phyloP scores from a whole-genome alignment of 2,329 filamentous ascomycete species.

The Lanzia echinophila region DNA sequence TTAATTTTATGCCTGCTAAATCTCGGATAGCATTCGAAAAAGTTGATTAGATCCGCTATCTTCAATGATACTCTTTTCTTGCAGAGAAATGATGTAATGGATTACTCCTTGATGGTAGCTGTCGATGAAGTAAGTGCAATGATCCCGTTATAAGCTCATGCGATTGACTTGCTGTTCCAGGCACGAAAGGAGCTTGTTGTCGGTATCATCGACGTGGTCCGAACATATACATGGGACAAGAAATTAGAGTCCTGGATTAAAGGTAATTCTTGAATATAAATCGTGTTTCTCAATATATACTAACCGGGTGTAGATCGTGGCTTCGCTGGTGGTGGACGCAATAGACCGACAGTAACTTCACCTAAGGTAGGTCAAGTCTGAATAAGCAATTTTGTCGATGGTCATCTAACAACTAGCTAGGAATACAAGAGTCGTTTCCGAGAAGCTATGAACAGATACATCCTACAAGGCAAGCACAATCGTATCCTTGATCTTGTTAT shows the following conservation, averaged over 20 bases:
- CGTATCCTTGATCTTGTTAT: not conserved
- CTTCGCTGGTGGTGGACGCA: conserved; percentile 67
- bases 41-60: conserved; percentile 80
- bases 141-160: not conserved
- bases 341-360: conserved; percentile 90
- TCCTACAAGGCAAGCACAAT: conserved; percentile 30
- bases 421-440: conserved; percentile 93
- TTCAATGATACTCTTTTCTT: conserved; percentile 98
- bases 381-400: not conserved
- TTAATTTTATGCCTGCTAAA: not conserved
- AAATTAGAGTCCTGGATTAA: conserved; percentile 99
- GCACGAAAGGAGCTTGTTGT: conserved; percentile 84
- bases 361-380: conserved; percentile 61
- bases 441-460: conserved; percentile 90
- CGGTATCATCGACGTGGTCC: conserved; percentile 96
- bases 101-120: conserved; percentile 97
- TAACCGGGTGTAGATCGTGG: conserved; percentile 56
- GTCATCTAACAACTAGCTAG: conserved; percentile 10
- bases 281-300: not conserved
- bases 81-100: conserved; percentile 95
- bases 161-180: conserved; percentile 9
- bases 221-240: conserved; percentile 99
- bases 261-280: conserved; percentile 13
- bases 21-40: conserved; percentile 66
- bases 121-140: conserved; percentile 62